These are phyloP conservation scores for Entomortierella chlamydospora DNA, from an alignment of 192 early-diverging fungal species.

Conservation along the genomic window DNA sequence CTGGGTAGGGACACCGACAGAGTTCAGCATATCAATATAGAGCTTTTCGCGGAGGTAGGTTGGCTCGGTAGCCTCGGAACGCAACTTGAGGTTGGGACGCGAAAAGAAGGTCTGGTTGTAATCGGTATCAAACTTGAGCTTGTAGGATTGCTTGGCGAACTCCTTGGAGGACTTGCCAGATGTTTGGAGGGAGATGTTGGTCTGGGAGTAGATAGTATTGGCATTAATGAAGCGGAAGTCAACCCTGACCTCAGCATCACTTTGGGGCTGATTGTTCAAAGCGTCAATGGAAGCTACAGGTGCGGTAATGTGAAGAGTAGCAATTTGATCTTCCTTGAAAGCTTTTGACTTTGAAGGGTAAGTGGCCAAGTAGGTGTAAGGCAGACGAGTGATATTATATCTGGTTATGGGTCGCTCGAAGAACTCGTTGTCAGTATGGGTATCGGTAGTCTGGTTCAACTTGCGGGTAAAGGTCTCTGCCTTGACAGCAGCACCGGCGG, in stretches of 20 bases:
- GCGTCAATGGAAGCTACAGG: conserved; percentile 37
- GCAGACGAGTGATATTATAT: conserved; percentile 43
- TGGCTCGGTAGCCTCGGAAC: conserved; percentile 59
- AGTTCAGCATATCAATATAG: conserved; percentile 55
- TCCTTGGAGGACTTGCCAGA: conserved; percentile 63
- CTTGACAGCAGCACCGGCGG: conserved; percentile 33
- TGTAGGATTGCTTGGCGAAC: conserved; percentile 62
- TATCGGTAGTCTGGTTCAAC: conserved; percentile 44
- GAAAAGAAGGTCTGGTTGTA: conserved; percentile 55
- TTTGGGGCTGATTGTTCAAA: conserved; percentile 32
- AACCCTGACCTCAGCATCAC: conserved; percentile 38
- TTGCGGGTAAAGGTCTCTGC: conserved; percentile 45
- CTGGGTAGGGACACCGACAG: conserved; percentile 57
- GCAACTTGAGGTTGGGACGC: conserved; percentile 58
- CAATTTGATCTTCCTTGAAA: conserved; percentile 57
- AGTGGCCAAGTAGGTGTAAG: conserved; percentile 59
- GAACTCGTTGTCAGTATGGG: conserved; percentile 58
- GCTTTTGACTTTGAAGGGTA: conserved; percentile 57
- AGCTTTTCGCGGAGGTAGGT: conserved; percentile 57
- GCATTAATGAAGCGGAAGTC: conserved; percentile 54
- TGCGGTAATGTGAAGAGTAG: conserved; percentile 57
- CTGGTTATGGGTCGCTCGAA: conserved; percentile 59
- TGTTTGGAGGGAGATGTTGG: conserved; percentile 51
- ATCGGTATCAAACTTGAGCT: conserved; percentile 54
- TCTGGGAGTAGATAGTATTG: conserved; percentile 49